These are phyloP conservation scores for Soucietia sequanensis DNA, from an alignment of 805 yeast genomes.

Conservation along the genomic window DNA sequence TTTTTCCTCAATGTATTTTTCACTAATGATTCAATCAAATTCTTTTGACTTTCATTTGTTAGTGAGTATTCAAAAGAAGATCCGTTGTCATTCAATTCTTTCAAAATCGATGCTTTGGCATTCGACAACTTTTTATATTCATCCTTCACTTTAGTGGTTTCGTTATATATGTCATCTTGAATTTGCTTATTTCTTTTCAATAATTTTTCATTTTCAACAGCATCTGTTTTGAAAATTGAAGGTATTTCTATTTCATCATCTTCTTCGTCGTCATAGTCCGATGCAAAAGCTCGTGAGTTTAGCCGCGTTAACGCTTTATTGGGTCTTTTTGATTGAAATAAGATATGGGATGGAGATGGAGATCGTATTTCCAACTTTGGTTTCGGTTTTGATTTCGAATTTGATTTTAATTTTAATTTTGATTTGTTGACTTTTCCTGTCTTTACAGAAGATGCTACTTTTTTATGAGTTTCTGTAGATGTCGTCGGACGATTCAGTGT, in stretches of 20 bases:
- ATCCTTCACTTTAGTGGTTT: constrained; percentile 11
- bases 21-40: constrained; percentile 17
- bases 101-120: constrained; percentile 14
- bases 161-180: constrained; percentile 15
- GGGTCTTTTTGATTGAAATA: no score
- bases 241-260: constrained; percentile 25
- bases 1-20: not conserved
- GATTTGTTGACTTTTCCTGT: no score
- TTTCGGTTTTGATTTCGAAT: no score
- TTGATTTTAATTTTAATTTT: no score
- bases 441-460: no score
- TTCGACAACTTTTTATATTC: constrained; percentile 13
- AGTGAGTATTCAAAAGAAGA: constrained; percentile 14
- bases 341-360: no score
- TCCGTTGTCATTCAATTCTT: constrained; percentile 34
- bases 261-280: constrained; percentile 5
- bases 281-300: not conserved
- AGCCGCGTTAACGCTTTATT: no score
- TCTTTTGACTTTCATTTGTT: constrained; percentile 14
- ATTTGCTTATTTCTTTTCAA: constrained; percentile 18
- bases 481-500: no score
- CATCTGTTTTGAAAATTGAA: constrained; percentile 26
- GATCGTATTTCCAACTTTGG: no score
- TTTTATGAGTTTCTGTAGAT: no score
- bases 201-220: constrained; percentile 23